These are phyloP conservation scores for Puccinia hordei DNA, from an alignment of 1,284 basidiomycete species.

Conservation along the genomic window DNA sequence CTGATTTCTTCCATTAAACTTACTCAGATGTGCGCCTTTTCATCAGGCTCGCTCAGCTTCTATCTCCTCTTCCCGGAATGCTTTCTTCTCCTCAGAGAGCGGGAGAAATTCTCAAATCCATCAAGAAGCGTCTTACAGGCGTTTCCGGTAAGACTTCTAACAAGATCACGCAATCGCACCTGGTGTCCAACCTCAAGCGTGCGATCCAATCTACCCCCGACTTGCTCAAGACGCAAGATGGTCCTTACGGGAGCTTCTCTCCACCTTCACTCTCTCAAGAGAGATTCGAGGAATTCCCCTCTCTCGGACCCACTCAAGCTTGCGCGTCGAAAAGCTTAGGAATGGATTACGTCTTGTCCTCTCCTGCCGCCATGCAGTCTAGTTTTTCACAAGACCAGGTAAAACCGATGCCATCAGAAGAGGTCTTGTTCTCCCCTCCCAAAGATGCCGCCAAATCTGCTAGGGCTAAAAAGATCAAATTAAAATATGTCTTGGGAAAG, in stretches of 20 bases:
- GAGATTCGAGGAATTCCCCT: not conserved
- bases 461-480: not conserved
- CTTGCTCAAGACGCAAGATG: not conserved
- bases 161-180: not conserved
- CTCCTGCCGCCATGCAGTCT: not conserved
- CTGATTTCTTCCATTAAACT: too few relatives aligned
- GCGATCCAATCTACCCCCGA: conserved; percentile 20
- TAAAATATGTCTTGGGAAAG: conserved; percentile 5
- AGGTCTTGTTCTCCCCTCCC: conserved; percentile 23
- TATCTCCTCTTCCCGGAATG: not conserved
- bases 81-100: conserved; percentile 13
- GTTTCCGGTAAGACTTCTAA: conserved; percentile 7
- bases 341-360: not conserved
- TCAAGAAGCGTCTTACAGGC: conserved; percentile 13
- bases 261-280: not conserved
- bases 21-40: not conserved
- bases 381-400: not conserved
- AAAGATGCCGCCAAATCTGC: not conserved
- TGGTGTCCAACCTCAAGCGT: conserved; percentile 6
- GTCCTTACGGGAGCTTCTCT: not conserved
- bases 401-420: not conserved
- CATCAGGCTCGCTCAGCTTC: not conserved
- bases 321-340: not conserved
- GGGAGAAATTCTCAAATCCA: conserved; percentile 9
- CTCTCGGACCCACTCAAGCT: not conserved